Base-by-base conservation (phyloP, 2,329 filamentous ascomycete species). In the Hypoxylon rubiginosum region DNA sequence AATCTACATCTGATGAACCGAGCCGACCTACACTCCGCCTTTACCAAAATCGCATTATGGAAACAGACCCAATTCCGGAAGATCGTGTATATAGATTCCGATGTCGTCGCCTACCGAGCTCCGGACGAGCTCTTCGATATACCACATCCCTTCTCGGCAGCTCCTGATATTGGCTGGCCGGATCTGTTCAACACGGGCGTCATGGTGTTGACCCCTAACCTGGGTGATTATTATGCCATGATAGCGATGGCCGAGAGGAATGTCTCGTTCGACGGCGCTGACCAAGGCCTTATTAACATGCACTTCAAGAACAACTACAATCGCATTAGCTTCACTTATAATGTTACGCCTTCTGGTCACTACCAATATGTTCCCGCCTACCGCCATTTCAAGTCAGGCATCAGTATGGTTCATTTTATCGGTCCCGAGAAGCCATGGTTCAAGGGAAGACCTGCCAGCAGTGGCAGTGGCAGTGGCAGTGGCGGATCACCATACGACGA, bases 301-400 rank as follows among this genome's bases (percentile, higher is more conserved):
- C 92, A 98, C 81, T 99, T 96, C 81, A 87, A 91, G 80, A 84
- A 91, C 77, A 88, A 87, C 66, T 97, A 91, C 87, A 90, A 97
- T 79, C 90, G 94, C 71, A 81, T 99, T 75, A 94, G 92, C 80
- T 99, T 99, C 81, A 91, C 90, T 54, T 99, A 98, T 84, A 99
- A 99, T 79, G 96, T 96, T 79, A 99, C 96, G 0, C 96, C 96
- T 0, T 97, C 93, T 68, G 94, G 92, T 24, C 94, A 97, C 78
- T 99, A 99, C 82, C 96, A 99, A 81, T 99, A 98, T 80, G 86
- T 97, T 60, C 96, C 96, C 11, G 96, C 96, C 56, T 99, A 97
- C 80, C 89, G 90, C 70, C 93, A 98, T 83, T 97, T 97, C 79
- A 92, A 97, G 80, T 92, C 91, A 51, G 92, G 89, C 72, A 97